Base-by-base conservation (phyloP, 2,329 filamentous ascomycete species). In the Aureobasidium vineae region DNA sequence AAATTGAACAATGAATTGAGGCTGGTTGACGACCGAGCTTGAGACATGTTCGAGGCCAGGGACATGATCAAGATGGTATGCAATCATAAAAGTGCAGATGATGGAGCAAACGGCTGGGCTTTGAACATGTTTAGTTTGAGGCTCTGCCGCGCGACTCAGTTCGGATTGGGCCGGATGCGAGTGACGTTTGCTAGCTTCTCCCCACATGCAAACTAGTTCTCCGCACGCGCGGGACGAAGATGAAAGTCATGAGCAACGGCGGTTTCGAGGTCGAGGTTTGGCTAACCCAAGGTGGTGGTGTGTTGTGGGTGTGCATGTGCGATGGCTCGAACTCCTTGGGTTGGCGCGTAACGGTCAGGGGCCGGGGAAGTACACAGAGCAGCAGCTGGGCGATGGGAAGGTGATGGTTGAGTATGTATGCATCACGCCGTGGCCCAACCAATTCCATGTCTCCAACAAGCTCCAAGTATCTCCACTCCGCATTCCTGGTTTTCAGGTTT, bases 391-490 rank as follows among this genome's bases (percentile, higher is more conserved):
- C 41, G 43, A 59, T 43, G 28, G 57, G 13, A 47, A 21, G 41
- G n/a, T 19, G 59, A 41, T 36, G 59, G 57, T 63, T 63, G 59
- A 63, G 59, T 31, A 50, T 63, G 45, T 63, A 63, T 63, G 59
- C 59, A 63, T 52, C 59, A 41, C 59, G 59, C 59, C 59, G 59
- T 41, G 43, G 45, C 47, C 59, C 59, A 47, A 63, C 47, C 59
- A 31, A 63, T 49, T 66, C 64, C 54, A 47, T 36, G 40, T 56
- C 43, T 57, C 41, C 28, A 56, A 53, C 28, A 49, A 66, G 54
- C 41, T 59, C 54, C 54, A 59, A 59, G 28, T 26, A 59, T 54
- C 10, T 57, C 40, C 23, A 33, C 56, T 49, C 56, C 47, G 41
- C 50, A 52, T 61, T 53, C 56, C 57, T 45, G 57, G 65, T 54